Percentiles rank a stretch among this genome's conserved stretches.
phyloP scores from a whole-genome alignment of 2,329 filamentous ascomycete species.

The Sordariomycetes sp. region DNA sequence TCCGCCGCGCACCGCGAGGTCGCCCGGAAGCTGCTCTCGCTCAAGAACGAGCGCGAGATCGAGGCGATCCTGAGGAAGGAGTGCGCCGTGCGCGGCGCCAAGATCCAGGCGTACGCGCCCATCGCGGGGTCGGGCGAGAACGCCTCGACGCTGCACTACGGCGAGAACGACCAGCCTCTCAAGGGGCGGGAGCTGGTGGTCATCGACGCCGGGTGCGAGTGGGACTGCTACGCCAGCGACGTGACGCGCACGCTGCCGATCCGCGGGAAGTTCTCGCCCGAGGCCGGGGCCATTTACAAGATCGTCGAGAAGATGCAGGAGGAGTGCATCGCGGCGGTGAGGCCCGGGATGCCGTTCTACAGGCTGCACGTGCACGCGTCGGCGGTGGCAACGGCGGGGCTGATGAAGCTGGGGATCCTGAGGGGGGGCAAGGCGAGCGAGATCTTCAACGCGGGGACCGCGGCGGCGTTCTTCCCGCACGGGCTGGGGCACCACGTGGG shows the following conservation, averaged over 20 bases:
- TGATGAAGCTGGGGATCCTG: constrained; percentile 64
- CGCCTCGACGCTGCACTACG: constrained; percentile 79
- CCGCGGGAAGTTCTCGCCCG: constrained; percentile 53
- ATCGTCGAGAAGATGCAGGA: constrained; percentile 75
- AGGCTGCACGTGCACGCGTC: constrained; percentile 65
- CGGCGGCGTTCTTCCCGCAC: constrained; percentile 55
- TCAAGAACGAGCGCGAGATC: constrained; percentile 72
- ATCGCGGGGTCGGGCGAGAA: constrained; percentile 81
- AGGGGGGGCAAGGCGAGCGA: constrained; percentile 48
- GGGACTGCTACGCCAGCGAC: constrained; percentile 76
- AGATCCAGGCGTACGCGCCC: constrained; percentile 74
- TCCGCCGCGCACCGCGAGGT: constrained; percentile 67
- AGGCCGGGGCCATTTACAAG: constrained; percentile 63
- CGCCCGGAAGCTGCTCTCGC: constrained; percentile 48
- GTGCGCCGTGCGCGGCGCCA: constrained; percentile 63
- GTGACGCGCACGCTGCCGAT: constrained; percentile 83
- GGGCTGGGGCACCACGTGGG: constrained; percentile 56
- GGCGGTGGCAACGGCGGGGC: constrained; percentile 57
- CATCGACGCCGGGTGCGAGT: constrained; percentile 83
- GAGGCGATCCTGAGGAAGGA: constrained; percentile 66
- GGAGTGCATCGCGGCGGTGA: constrained; percentile 57
- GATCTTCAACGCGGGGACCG: constrained; percentile 39
- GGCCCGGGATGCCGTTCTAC: constrained; percentile 59
- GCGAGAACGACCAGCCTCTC: constrained; percentile 65
- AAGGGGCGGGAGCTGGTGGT: constrained; percentile 62